A percentile compares a stretch with the other conserved stretches of the same genome.
Evolutionary conservation across 2,329 filamentous ascomycete species (phyloP).

Genomic region (Talaromyces piceae): DNA sequence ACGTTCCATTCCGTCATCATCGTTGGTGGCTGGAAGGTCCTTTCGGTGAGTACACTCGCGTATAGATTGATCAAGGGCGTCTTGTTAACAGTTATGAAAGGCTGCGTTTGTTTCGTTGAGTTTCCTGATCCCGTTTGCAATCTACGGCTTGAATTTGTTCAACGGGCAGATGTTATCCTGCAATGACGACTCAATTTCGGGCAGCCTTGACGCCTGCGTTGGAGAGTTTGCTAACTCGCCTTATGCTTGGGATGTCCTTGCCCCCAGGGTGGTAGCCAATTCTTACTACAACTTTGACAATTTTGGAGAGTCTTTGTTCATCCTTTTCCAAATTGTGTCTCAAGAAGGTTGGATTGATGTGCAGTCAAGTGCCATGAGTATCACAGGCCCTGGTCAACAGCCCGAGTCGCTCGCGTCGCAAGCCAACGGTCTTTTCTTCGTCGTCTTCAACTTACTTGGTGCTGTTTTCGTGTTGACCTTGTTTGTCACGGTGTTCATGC

Average conservation of each 20-base stretch:
- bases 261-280: slow-evolving; percentile 74
- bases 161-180: slow-evolving; percentile 71
- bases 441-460: slow-evolving; percentile 91
- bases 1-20: slow-evolving; percentile 97
- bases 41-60: slow-evolving; percentile 54
- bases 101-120: slow-evolving; percentile 91
- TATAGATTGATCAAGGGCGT: slow-evolving; percentile 4
- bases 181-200: slow-evolving; percentile 61
- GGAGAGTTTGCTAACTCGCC: slow-evolving; percentile 73
- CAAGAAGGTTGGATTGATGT: slow-evolving; percentile 97
- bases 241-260: slow-evolving; percentile 76
- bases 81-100: slow-evolving; percentile 24
- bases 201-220: slow-evolving; percentile 61
- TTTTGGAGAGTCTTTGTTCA: slow-evolving; percentile 88
- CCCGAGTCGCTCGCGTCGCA: slow-evolving; percentile 62
- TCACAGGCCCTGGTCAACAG: slow-evolving; percentile 69
- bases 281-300: slow-evolving; percentile 88
- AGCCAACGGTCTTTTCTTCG: slow-evolving; percentile 88
- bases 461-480: slow-evolving; percentile 94
- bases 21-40: slow-evolving; percentile 85
- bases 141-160: slow-evolving; percentile 92
- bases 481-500: slow-evolving; percentile 99
- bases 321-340: slow-evolving; percentile 96
- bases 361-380: slow-evolving; percentile 74
- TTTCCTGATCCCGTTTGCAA: slow-evolving; percentile 89